Evolutionary conservation across 331 rosid genomes (phyloP).

Genomic region (Pyracantha coccinea): DNA sequence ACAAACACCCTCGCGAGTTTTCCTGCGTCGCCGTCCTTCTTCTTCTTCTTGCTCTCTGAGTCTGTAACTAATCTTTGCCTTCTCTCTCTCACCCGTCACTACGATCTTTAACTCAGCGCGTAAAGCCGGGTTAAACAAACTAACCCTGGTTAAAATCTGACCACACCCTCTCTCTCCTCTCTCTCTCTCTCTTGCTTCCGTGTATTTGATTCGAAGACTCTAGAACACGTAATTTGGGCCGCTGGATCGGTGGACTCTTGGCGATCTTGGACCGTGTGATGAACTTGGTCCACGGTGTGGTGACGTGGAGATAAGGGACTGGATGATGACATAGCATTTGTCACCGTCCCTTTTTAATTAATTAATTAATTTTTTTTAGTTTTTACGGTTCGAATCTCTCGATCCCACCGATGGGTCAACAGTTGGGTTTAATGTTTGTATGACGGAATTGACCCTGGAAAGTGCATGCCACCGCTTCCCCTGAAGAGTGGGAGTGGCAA

Average conservation of each 20-base stretch:
- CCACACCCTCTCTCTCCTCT: neutral
- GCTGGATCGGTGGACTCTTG: slow-evolving; percentile 14
- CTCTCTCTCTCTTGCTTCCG: neutral
- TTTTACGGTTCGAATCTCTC: neutral
- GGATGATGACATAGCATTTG: slow-evolving; percentile 24
- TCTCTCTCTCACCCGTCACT: neutral
- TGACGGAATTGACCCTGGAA: neutral
- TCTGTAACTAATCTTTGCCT: neutral
- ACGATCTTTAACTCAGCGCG: slow-evolving; percentile 42
- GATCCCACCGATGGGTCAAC: neutral
- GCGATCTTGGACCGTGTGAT: slow-evolving; percentile 22
- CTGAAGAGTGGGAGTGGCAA: neutral
- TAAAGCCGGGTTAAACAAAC: slow-evolving; percentile 28
- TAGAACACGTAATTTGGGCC: slow-evolving; percentile 45
- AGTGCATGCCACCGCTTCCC: neutral
- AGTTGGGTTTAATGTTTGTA: neutral
- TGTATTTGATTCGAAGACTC: slow-evolving; percentile 44
- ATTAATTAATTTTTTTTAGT: no score
- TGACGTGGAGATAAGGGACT: slow-evolving; percentile 58
- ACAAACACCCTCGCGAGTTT: slow-evolving; percentile 6
- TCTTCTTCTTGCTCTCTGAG: slow-evolving; percentile 1
- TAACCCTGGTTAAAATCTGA: slow-evolving; percentile 48
- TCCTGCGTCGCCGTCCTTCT: neutral
- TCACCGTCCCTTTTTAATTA: slow-evolving; percentile 3
- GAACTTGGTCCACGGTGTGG: neutral